Percentiles rank a stretch among this genome's conserved stretches.
Conservation (phyloP, 257 asterid species). For the Ehretia macrophylla region DNA sequence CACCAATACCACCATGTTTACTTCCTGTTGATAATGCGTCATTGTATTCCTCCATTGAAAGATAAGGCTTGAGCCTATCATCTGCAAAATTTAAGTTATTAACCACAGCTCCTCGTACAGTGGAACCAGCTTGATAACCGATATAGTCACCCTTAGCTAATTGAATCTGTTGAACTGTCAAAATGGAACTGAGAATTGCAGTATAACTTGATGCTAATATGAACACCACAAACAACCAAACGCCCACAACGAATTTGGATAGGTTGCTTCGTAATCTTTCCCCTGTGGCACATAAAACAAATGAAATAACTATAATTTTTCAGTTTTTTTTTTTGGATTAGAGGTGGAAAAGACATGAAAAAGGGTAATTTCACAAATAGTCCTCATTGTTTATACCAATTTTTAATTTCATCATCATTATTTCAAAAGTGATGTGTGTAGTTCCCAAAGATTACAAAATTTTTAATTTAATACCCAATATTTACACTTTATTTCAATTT, state of each 20-base stretch:
- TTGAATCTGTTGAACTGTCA: slow-evolving; percentile 36
- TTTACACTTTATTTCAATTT: too few species aligned
- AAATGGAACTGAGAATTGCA: slow-evolving; percentile 45
- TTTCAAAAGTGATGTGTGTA: too few species aligned
- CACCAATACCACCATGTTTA: slow-evolving; percentile 35
- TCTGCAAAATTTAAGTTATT: slow-evolving; percentile 21
- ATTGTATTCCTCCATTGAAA: slow-evolving; percentile 1
- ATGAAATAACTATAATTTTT: neutral
- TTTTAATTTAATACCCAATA: too few species aligned
- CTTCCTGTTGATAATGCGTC: slow-evolving; percentile 40
- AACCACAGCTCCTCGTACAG: neutral
- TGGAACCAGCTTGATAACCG: slow-evolving; percentile 24
- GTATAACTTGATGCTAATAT: slow-evolving; percentile 45
- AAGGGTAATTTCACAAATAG: too few species aligned
- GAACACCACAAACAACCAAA: slow-evolving; percentile 45
- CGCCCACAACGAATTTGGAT: slow-evolving; percentile 36
- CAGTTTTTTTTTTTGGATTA: too few species aligned
- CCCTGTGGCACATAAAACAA: slow-evolving; percentile 25
- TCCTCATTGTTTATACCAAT: too few species aligned
- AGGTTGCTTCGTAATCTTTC: slow-evolving; percentile 34
- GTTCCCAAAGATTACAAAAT: too few species aligned
- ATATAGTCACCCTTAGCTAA: slow-evolving; percentile 17
- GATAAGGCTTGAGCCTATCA: slow-evolving; percentile 9
- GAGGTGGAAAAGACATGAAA: too few species aligned
- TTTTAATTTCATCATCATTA: too few species aligned